Evolutionary conservation across 306 rosid species (phyloP), one percentile per base, ranked within the genome.

Genomic region (Spatholobus suberectus): DNA sequence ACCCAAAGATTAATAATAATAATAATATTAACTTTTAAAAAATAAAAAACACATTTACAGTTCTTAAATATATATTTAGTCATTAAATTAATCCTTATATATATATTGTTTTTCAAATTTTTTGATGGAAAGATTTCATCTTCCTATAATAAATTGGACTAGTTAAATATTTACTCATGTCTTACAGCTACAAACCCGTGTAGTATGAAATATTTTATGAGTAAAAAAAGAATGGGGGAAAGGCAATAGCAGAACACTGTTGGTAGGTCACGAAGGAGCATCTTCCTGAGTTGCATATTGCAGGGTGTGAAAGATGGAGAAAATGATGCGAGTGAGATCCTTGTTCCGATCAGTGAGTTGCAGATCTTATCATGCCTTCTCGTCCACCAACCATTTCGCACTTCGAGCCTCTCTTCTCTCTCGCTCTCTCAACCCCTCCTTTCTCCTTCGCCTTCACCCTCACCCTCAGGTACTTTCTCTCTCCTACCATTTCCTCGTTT

Each of bases 321-420:
- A 87, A 89, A 82, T 81, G 87, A 27, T 63, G 76, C 87, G 86
- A 74, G 68, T 94, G 4, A 80, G 98, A 88, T 87, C 98, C 69
- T 54, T 94, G 0, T 85, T 57, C 86, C 94, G 97, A 38, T 91
- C 96, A 27, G 44, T 91, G 38, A 71, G 83, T 81, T 86, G 79
- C 92, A 83, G 92, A 94, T 94, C 99, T 79, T 74, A 65, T 17
- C 18, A 84, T 59, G 68, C 90, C 0, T 67, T 59, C 8, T 34
- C 80, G 35, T 40, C 80, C 82, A 65, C 70, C 61, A 85, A 0
- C 38, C 87, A 47, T 84, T 43, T 21, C 77, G 81, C 79, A 21
- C 80, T 37, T 43, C 85, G 79, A 18, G 51, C 86, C 82, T 86
- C 86, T 52, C 67, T 52, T 20, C 68, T 35, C 63, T 26, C 81